Conservation (phyloP, 2,329 filamentous ascomycete species). For the Fusarium mundagurra region DNA sequence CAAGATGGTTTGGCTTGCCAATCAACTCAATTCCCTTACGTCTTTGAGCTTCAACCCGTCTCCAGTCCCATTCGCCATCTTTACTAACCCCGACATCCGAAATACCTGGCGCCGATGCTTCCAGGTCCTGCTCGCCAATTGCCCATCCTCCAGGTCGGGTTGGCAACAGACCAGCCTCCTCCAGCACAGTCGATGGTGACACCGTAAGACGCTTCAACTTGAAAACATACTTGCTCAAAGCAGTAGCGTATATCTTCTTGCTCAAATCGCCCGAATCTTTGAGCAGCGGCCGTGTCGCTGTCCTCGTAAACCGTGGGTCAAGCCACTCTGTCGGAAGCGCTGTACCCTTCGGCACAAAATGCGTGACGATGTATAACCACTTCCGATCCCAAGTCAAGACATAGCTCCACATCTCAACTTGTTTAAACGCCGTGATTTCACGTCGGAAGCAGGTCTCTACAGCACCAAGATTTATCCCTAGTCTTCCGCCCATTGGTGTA, state of each 20-base stretch:
- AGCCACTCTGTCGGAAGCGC: background rate
- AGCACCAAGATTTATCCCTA: background rate
- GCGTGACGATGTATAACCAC: constrained; percentile 2
- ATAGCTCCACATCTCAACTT: constrained; percentile 2
- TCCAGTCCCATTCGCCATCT: background rate
- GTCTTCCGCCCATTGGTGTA: background rate
- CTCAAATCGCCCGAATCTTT: background rate
- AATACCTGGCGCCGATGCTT: fast-evolving
- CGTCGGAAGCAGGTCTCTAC: background rate
- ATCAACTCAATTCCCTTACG: background rate
- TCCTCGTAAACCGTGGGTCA: background rate
- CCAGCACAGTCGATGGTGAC: background rate
- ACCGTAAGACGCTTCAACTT: background rate
- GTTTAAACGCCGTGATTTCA: background rate
- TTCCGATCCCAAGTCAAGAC: constrained; percentile 8
- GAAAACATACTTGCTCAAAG: constrained; percentile 3
- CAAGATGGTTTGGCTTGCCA: background rate
- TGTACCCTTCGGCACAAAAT: background rate
- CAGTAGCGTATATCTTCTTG: background rate
- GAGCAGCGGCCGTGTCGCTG: background rate
- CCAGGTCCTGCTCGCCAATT: background rate
- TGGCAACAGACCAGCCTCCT: background rate
- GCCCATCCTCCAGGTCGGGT: background rate
- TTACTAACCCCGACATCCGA: fast-evolving
- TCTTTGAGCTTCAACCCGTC: background rate